Evolutionary conservation across 1,284 basidiomycete genomes (phyloP), one percentile per base, ranked within the genome.

Genomic region (Ganoderma sinense): DNA sequence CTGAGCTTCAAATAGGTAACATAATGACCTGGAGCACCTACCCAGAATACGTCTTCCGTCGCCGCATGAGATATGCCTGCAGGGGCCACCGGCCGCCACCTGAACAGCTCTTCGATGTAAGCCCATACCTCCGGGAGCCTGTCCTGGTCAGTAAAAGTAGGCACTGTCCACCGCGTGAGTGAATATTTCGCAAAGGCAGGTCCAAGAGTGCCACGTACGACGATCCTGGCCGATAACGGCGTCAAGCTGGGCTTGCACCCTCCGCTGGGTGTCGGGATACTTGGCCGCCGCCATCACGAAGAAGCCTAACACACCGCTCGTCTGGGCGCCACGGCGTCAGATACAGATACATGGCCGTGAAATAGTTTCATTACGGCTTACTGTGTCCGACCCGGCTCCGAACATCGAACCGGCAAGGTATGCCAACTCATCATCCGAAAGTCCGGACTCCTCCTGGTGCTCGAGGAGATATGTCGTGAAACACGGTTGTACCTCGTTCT

Each of bases 321-420:
- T 90, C 79, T 87, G 23, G 1, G 8, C 1, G 36, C 10, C 2
- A 26, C 36, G 8, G 36, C 13, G 45, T 70, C 18, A 59, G 60
- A 39, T 29, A 41, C 18, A 18, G 20, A 31, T 29, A 11, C 14
- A 10, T 41, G 65, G 41, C 70, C 56, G 4, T 23, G 26, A 5
- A 2, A 29, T 5, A n/a, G 14, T 14, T 14, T 3, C 13, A 31
- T 10, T 2, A 7, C 4, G 16, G 36, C 45, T 2, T 23, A 86
- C 86, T n/a, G 89, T 91, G 67, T 90, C 90, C 2, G 85, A 86
- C 5, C 89, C 90, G 0, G 89, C 90, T 48, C 89, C 90, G 67
- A 90, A 91, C 80, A 91, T 85, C 6, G 85, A 85, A 0, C 91
- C 90, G 0, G 86, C 87, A 2, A 91, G 82, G 75, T 89, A 92